Conservation (phyloP, 176 grass and related monocot genomes). For the Themeda triandra region DNA sequence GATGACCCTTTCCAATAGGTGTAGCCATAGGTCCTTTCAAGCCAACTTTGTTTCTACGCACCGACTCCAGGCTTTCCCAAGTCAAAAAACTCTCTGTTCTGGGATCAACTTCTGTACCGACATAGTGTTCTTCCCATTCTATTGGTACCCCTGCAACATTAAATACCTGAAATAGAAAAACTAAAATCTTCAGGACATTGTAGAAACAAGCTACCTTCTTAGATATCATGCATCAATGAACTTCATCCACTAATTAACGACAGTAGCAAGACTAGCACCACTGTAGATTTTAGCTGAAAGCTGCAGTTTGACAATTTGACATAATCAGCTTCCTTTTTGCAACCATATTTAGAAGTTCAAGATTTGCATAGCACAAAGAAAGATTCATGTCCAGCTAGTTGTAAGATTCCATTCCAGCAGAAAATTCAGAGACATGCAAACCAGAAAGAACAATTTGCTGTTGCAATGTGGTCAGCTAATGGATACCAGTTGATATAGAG, state of each 20-base stretch:
- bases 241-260: slow-evolving; percentile 11
- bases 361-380: neutral
- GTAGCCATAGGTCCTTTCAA: slow-evolving; percentile 99
- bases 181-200: neutral
- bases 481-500: neutral
- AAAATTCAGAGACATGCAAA: neutral
- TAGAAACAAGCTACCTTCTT: neutral
- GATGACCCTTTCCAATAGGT: slow-evolving; percentile 96
- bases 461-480: neutral
- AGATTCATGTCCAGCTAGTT: neutral
- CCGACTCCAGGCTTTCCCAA: slow-evolving; percentile 92
- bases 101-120: slow-evolving; percentile 84
- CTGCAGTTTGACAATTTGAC: neutral
- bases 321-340: neutral
- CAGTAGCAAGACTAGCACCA: neutral
- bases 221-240: neutral
- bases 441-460: neutral
- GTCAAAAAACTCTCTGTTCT: slow-evolving; percentile 97
- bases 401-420: neutral
- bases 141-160: slow-evolving; percentile 78
- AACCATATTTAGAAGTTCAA: neutral
- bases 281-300: neutral
- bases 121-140: slow-evolving; percentile 97
- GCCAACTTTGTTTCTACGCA: slow-evolving; percentile 87
- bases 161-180: slow-evolving; percentile 66